These are phyloP conservation scores for Spinacia oleracea DNA, from an alignment of 179 eudicot species.

Conservation along the genomic window DNA sequence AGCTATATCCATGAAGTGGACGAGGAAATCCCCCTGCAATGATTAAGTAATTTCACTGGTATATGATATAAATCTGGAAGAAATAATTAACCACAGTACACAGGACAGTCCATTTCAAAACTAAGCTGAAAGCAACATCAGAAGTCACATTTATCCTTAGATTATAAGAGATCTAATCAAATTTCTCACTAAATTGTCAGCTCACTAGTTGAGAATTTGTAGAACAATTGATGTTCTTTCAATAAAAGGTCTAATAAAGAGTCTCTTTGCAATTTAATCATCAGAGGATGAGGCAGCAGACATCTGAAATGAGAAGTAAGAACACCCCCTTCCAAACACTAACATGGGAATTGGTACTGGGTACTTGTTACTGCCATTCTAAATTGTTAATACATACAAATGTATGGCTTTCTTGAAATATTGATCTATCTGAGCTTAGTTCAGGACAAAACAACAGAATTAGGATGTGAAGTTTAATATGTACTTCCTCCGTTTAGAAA, in stretches of 20 bases:
- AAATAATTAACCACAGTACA: background rate
- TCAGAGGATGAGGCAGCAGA: background rate
- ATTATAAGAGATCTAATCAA: background rate
- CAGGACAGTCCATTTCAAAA: background rate
- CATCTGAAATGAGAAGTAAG: background rate
- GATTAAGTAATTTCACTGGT: constrained; percentile 6
- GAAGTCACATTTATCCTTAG: constrained; percentile 3
- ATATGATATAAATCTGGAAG: background rate
- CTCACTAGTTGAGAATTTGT: background rate
- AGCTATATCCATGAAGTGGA: constrained; percentile 98
- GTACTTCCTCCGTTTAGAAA: too few relatives aligned
- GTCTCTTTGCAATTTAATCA: background rate
- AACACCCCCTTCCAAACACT: background rate
- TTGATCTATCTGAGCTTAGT: background rate
- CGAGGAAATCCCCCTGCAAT: constrained; percentile 91
- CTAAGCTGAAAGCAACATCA: constrained; percentile 10
- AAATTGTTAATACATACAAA: background rate
- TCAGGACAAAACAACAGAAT: background rate
- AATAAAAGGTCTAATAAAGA: background rate
- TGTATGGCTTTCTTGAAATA: background rate
- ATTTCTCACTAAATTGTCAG: background rate
- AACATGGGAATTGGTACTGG: background rate
- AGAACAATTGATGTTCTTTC: background rate
- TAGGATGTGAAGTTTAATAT: background rate
- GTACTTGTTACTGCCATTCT: background rate